These are phyloP conservation scores for Colletotrichum higginsianum DNA, from an alignment of 2,329 filamentous ascomycete species.

Conservation along the genomic window DNA sequence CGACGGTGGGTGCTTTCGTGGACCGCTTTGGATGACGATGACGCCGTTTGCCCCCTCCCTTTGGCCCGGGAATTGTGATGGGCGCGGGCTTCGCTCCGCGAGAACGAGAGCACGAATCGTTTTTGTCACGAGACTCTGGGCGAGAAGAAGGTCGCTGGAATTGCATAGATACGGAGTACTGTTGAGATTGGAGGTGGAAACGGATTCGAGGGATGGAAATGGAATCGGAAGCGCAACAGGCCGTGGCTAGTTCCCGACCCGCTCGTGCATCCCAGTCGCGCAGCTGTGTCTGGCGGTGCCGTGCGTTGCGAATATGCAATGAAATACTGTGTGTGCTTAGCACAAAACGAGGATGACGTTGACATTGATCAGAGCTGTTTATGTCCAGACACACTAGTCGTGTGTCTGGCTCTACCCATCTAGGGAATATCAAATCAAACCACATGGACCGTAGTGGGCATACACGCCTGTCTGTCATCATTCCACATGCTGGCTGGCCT, in stretches of 20 bases:
- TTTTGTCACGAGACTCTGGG: not conserved
- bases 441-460: not conserved
- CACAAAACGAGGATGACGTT: too few relatives aligned
- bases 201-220: not conserved
- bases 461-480: not conserved
- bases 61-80: not conserved
- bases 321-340: not conserved
- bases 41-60: not conserved
- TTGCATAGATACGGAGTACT: not conserved
- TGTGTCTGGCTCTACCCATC: not conserved
- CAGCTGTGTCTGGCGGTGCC: conserved; percentile 4
- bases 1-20: not conserved
- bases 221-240: not conserved
- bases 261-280: conserved; percentile 1
- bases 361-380: too few relatives aligned
- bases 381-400: too few relatives aligned
- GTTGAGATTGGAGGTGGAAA: not conserved
- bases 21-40: conserved; percentile 2
- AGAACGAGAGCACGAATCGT: too few relatives aligned
- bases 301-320: not conserved
- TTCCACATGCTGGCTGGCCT: not conserved
- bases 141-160: not conserved
- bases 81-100: not conserved
- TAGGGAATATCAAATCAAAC: not conserved
- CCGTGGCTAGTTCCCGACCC: not conserved